Percentiles rank a stretch among this genome's conserved stretches.
Evolutionary conservation across 1,139 yeast species (phyloP).

Genomic region (Suhomyces taliae): DNA sequence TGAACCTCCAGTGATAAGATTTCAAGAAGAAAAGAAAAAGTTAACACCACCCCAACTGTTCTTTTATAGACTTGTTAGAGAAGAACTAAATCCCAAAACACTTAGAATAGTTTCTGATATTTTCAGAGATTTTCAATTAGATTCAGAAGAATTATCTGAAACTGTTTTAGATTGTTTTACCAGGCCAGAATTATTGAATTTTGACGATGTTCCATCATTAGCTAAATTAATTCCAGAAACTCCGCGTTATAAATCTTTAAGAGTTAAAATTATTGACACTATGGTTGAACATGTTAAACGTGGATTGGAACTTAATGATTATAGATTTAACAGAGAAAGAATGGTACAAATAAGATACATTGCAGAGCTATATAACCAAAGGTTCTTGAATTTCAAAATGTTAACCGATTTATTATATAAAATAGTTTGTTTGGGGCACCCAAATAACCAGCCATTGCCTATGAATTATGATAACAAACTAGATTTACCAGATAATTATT

Average conservation of each 20-base stretch:
- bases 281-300: conserved; percentile 60
- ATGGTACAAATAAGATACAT: conserved; percentile 63
- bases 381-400: conserved; percentile 48
- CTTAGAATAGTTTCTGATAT: conserved; percentile 36
- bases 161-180: conserved; percentile 55
- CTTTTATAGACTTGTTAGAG: conserved; percentile 48
- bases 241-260: conserved; percentile 32
- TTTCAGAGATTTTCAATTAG: conserved; percentile 50
- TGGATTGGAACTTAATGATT: conserved; percentile 69
- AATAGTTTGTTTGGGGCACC: conserved; percentile 68
- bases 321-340: conserved; percentile 58
- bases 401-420: conserved; percentile 58
- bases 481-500: conserved; percentile 70
- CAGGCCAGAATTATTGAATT: conserved; percentile 62
- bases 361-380: conserved; percentile 54
- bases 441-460: conserved; percentile 60
- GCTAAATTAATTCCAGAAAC: conserved; percentile 46
- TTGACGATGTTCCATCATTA: conserved; percentile 52
- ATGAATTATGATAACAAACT: conserved; percentile 34
- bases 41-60: conserved; percentile 49
- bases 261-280: conserved; percentile 57
- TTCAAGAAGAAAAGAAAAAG: conserved; percentile 17
- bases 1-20: conserved; percentile 53
- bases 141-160: conserved; percentile 32
- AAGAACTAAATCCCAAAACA: conserved; percentile 48